phyloP scores from a whole-genome alignment of 768 basidiomycete species.

The Infundibulicybe gibba region DNA sequence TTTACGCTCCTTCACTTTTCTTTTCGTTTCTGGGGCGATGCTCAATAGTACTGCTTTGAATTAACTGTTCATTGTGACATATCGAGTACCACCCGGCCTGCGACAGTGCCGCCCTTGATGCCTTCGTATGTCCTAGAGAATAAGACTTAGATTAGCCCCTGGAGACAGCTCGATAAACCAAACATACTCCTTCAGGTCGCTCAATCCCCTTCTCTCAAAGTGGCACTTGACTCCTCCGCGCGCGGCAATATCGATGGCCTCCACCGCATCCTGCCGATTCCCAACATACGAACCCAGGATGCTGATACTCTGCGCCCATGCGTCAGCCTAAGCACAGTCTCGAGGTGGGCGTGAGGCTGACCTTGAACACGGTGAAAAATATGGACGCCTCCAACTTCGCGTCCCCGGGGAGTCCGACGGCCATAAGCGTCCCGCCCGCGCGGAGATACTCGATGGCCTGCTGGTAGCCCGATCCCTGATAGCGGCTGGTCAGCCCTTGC shows the following conservation, averaged over 20 bases:
- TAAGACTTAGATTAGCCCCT: not conserved
- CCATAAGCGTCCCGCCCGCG: constrained; percentile 69
- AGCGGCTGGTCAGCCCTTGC: too few species aligned
- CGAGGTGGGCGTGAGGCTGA: constrained; percentile 9
- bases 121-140: constrained; percentile 34
- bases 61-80: constrained; percentile 5
- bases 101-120: constrained; percentile 37
- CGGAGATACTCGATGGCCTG: constrained; percentile 77
- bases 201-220: constrained; percentile 42
- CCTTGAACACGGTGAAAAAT: constrained; percentile 71
- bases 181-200: constrained; percentile 51
- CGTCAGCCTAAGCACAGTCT: constrained; percentile 5
- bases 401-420: constrained; percentile 70
- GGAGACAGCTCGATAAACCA: not conserved
- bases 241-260: constrained; percentile 76
- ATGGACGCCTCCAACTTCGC: constrained; percentile 58
- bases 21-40: too few species aligned
- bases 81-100: constrained; percentile 48
- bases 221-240: constrained; percentile 65
- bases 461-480: constrained; percentile 34
- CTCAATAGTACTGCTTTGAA: too few species aligned
- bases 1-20: too few species aligned
- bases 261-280: constrained; percentile 80
- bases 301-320: constrained; percentile 42
- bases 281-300: constrained; percentile 57